Base-by-base conservation (phyloP, 805 yeast genomes). In the Cyberlindnera subsufficiens region DNA sequence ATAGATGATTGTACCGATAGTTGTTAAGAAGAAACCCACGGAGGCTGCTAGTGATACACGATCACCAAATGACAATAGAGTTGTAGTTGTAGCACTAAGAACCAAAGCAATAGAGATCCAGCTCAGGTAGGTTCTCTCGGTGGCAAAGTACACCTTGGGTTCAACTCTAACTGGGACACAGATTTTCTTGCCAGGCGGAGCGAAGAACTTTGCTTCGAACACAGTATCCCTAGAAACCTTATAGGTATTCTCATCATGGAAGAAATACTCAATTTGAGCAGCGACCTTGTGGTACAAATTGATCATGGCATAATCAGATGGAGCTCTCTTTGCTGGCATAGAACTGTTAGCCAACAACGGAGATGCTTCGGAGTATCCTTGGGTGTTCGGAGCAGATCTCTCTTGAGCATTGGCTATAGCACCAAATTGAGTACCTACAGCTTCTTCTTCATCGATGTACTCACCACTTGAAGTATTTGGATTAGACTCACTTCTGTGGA, bases 131-230 rank as follows among this genome's bases (percentile, higher is more conserved):
- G 99, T 93, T 67, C 99, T 80, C 65, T 93, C 99, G 19, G 95
- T 88, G 6, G 99, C 99, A 65, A 93, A 93, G 63, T 93, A 93
- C n/a, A 93, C 99, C 68, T 93, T 93, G 45, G 99, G 99, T 66
- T 93, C 99, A 31, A 93, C 90, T 57, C 99, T 78, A 32, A 93
- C 95, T 3, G 98, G 99, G 8, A 93, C 93, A 57, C 89, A 79
- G 45, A 93, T 86, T 36, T 76, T 74, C 64, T 89, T 90, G 2
- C 98, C 99, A 34, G 85, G 80, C 18, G 99, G 98, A 10, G 93
- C 85, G 46, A 64, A 67, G 49, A 82, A 72, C 42, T 67, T 64
- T 3, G 77, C 59, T 47, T 77, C 81, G 56, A 79, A 83, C 0
- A 71, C 73, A 0, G 89, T 82, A 22, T 86, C 88, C 15, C 64